Percentiles rank a stretch among this genome's conserved stretches.
phyloP scores from a whole-genome alignment of 148 eudicot genomes.

The Camellia lanceoleosa region DNA sequence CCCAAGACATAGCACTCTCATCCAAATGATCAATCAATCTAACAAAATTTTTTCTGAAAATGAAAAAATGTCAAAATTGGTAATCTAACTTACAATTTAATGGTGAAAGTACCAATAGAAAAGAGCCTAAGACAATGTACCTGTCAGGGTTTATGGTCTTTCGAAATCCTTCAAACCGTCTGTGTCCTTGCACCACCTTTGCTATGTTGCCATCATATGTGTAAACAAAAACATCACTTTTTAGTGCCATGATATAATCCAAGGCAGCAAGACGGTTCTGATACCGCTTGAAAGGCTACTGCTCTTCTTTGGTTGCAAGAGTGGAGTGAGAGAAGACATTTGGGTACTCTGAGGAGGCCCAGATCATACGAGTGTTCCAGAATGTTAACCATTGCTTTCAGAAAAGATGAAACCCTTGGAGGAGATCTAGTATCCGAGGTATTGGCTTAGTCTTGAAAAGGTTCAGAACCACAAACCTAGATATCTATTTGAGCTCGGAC shows the following conservation, averaged over 20 bases:
- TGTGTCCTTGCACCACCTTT: constrained; percentile 73
- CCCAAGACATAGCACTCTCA: constrained; percentile 50
- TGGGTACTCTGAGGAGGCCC: constrained; percentile 31
- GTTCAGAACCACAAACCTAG: too few species aligned
- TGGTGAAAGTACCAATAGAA: not conserved
- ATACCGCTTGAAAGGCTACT: constrained; percentile 36
- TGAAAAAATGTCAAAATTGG: not conserved
- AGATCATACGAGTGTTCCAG: too few species aligned
- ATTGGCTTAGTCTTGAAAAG: too few species aligned
- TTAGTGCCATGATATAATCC: constrained; percentile 57
- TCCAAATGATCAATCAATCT: constrained; percentile 52
- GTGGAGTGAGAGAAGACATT: constrained; percentile 57
- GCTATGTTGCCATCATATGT: constrained; percentile 87
- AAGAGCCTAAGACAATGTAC: constrained; percentile 20
- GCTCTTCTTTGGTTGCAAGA: constrained; percentile 49
- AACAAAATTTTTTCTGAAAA: too few species aligned
- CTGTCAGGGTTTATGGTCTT: constrained; percentile 70
- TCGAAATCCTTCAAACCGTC: constrained; percentile 58
- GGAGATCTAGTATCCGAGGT: too few species aligned
- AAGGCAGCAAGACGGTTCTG: constrained; percentile 69
- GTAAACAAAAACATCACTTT: constrained; percentile 60
- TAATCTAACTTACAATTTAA: not conserved
- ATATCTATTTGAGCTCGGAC: too few species aligned
- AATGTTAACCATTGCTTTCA: too few species aligned
- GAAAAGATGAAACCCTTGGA: too few species aligned